These are phyloP conservation scores for Ramaria sp. DNA, from an alignment of 768 basidiomycete species.

Conservation along the genomic window DNA sequence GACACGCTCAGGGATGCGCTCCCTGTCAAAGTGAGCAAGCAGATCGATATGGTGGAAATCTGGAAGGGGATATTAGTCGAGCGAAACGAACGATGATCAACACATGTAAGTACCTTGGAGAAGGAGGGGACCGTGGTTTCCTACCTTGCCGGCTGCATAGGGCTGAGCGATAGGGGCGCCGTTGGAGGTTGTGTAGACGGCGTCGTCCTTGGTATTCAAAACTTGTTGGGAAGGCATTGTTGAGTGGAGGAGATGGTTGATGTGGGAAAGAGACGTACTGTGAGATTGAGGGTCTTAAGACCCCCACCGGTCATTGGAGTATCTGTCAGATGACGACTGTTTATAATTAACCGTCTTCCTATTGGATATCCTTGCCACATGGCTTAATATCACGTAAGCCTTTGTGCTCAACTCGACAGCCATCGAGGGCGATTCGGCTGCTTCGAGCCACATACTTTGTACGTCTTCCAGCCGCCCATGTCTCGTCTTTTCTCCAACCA, in stretches of 20 bases:
- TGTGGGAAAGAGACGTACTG: neutral
- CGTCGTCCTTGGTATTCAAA: conserved; percentile 39
- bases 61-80: no score
- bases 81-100: conserved; percentile 13
- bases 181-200: conserved; percentile 76
- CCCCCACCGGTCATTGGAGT: no score
- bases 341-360: no score
- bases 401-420: no score
- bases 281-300: no score
- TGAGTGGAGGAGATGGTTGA: neutral
- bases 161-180: conserved; percentile 70
- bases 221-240: conserved; percentile 59
- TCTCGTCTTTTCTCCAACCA: no score
- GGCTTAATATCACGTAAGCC: no score
- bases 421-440: no score
- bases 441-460: no score
- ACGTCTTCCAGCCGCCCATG: no score
- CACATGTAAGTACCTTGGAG: conserved; percentile 56
- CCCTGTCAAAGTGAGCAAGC: conserved; percentile 87
- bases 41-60: conserved; percentile 87
- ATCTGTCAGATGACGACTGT: no score
- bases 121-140: conserved; percentile 69
- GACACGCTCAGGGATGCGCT: conserved; percentile 93
- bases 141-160: conserved; percentile 69
- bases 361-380: no score